Base-by-base conservation (phyloP, 805 yeast species). In the Myxozyma sirexii region DNA sequence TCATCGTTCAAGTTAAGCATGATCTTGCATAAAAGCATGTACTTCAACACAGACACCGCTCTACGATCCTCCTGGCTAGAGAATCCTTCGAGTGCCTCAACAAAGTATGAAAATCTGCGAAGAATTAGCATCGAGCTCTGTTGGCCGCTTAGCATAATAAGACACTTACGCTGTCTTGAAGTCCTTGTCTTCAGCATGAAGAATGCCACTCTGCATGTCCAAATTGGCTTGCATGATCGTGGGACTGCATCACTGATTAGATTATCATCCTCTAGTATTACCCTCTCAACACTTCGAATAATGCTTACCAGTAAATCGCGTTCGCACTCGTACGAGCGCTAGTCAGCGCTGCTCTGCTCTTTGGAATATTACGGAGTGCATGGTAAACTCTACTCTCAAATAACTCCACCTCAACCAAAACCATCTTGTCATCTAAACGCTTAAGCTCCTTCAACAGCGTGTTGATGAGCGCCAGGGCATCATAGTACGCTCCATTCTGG, bases 281-380 rank as follows among this genome's bases (percentile, higher is more conserved):
- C 5, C 6, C 8, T 17, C 3, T 41, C 1, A 23, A 37, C 44
- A n/a, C n/a, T n/a, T n/a, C n/a, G n/a, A n/a, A n/a, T n/a, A 15
- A 39, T 3, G n/a, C 59, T 2, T 26, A 60, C 69, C 97, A 89
- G 77, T 92, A 96, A 54, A 94, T 90, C 23, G 97, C 83, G 74
- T 94, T 96, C n/a, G 99, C 99, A 2, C 96, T 87, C 0, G 99
- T 94, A 74, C 98, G 84, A 1, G 99, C 97, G 48, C 96, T 86
- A 1, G 98, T 91, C 68, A 94, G 80, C 1, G 97, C 86, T 6
- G 98, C 97, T 69, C 89, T 84, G 4, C 97, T 83, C 76, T 93
- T 94, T 4, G 97, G 88, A 69, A 89, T 81, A 74, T 94, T 94
- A 73, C 97, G 84, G 69, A 94, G 79, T 27, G 96, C 91, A 73